phyloP scores from a whole-genome alignment of 108 stramenopile species.

The Asterionellopsis glacialis region DNA sequence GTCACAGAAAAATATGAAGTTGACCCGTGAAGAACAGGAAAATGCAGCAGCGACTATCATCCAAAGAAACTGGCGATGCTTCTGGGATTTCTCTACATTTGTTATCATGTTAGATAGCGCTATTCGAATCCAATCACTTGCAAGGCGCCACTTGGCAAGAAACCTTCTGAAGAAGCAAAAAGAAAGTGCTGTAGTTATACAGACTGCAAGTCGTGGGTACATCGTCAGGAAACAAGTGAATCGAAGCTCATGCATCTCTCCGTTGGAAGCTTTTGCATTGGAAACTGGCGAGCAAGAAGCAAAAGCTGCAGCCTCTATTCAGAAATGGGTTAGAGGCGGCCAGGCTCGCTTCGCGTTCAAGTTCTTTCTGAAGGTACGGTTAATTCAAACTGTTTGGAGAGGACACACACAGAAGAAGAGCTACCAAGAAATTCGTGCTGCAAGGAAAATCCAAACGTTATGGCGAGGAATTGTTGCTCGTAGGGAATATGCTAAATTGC shows the following conservation, averaged over 20 bases:
- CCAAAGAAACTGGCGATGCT: constrained; percentile 17
- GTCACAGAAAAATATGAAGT: constrained; percentile 12
- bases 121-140: constrained; percentile 34
- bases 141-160: constrained; percentile 27
- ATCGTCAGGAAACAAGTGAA: background rate
- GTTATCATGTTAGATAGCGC: constrained; percentile 19
- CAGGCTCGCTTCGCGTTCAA: constrained; percentile 14
- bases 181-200: constrained; percentile 10
- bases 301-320: constrained; percentile 17
- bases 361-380: constrained; percentile 8
- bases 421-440: constrained; percentile 38
- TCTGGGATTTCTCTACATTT: constrained; percentile 12
- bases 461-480: constrained; percentile 14
- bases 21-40: constrained; percentile 1
- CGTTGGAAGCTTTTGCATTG: background rate
- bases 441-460: constrained; percentile 34
- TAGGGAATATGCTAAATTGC: background rate
- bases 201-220: constrained; percentile 4
- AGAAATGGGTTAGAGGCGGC: constrained; percentile 10
- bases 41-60: constrained; percentile 17
- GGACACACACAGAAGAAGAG: constrained; percentile 15
- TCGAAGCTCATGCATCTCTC: background rate
- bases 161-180: constrained; percentile 1
- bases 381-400: constrained; percentile 40
- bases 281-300: constrained; percentile 4